phyloP scores from a whole-genome alignment of 2,329 filamentous ascomycete genomes.

The Gremmenia infestans region DNA sequence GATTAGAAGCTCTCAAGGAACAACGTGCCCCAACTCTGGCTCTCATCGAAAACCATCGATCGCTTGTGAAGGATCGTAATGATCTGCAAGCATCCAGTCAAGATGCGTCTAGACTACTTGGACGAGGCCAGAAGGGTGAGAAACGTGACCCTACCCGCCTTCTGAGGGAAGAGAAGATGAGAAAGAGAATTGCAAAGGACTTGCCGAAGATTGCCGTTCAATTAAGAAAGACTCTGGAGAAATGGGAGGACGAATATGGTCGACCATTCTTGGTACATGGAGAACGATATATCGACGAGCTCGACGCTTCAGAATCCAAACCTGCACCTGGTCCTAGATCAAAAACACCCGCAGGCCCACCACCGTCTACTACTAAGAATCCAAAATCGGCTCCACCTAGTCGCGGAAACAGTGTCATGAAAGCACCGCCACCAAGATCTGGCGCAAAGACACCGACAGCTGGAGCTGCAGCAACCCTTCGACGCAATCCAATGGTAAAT shows the following conservation, averaged over 20 bases:
- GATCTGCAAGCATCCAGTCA: slow-evolving; percentile 87
- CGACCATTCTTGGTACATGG: slow-evolving; percentile 91
- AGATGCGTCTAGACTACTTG: slow-evolving; percentile 89
- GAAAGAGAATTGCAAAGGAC: slow-evolving; percentile 94
- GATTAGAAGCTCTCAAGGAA: slow-evolving; percentile 76
- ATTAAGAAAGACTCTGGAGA: slow-evolving; percentile 73
- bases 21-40: slow-evolving; percentile 81
- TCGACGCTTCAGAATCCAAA: slow-evolving; percentile 60
- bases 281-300: slow-evolving; percentile 79
- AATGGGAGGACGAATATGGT: slow-evolving; percentile 92
- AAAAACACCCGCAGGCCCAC: slow-evolving; percentile 68
- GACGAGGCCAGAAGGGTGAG: slow-evolving; percentile 87
- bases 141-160: slow-evolving; percentile 91
- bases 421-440: slow-evolving; percentile 24
- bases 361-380: slow-evolving; percentile 39
- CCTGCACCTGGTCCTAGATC: slow-evolving; percentile 59
- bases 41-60: slow-evolving; percentile 78
- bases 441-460: slow-evolving; percentile 51
- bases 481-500: slow-evolving; percentile 27
- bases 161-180: slow-evolving; percentile 95
- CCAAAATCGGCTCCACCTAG: slow-evolving; percentile 25
- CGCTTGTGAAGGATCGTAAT: slow-evolving; percentile 78
- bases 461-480: slow-evolving; percentile 32
- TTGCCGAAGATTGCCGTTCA: slow-evolving; percentile 85
- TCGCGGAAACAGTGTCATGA: slow-evolving; percentile 26